Conservation (phyloP, 2,329 filamentous ascomycete genomes). For the Alternaria burnsii region DNA sequence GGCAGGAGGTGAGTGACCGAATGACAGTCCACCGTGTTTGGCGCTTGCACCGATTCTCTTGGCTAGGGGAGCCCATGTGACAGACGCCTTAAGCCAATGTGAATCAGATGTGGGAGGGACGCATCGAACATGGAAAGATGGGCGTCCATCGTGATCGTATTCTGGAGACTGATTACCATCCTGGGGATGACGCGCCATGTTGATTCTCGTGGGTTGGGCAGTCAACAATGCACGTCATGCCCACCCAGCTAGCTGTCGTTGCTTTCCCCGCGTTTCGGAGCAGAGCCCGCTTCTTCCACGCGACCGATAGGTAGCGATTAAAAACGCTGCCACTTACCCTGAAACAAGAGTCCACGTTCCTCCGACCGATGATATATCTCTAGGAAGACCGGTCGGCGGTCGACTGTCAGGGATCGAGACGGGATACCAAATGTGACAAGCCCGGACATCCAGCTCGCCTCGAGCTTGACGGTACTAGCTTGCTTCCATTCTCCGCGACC, state of each 20-base stretch:
- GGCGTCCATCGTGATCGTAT: slow-evolving; percentile 20
- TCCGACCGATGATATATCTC: background rate
- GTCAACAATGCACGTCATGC: slow-evolving; percentile 17
- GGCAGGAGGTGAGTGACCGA: slow-evolving; percentile 22
- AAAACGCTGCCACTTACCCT: background rate
- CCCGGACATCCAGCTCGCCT: background rate
- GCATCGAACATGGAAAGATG: slow-evolving; percentile 15
- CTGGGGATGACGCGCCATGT: slow-evolving; percentile 18
- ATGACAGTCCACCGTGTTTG: slow-evolving; percentile 36
- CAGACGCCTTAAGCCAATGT: slow-evolving; percentile 25
- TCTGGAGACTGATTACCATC: slow-evolving; percentile 7
- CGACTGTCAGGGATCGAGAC: background rate
- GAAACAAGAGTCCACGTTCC: background rate
- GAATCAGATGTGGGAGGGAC: slow-evolving; percentile 16
- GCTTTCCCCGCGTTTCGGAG: slow-evolving; percentile 16
- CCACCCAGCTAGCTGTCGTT: slow-evolving; percentile 6
- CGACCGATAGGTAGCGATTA: slow-evolving; percentile 3
- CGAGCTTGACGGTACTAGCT: background rate
- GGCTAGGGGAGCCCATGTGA: slow-evolving; percentile 42
- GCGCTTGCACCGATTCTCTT: slow-evolving; percentile 40
- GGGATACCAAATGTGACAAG: slow-evolving; percentile 6
- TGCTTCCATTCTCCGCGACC: slow-evolving; percentile 12
- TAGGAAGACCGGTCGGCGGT: background rate
- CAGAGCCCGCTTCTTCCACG: slow-evolving; percentile 2
- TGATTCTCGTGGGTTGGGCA: slow-evolving; percentile 8